phyloP scores from a whole-genome alignment of 257 asterid genomes.

The Solanum appendiculatum region DNA sequence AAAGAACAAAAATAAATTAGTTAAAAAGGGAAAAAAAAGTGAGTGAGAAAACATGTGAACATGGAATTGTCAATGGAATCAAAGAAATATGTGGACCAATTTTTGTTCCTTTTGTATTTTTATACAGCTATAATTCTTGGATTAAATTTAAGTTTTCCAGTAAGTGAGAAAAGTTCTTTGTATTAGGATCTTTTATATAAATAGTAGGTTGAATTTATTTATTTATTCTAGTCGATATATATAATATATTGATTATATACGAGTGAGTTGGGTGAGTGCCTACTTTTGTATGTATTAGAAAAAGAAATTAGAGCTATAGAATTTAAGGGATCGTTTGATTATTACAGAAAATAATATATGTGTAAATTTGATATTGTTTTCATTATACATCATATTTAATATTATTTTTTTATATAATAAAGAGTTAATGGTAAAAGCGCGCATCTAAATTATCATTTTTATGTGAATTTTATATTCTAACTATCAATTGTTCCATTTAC shows the following conservation, averaged over 20 bases:
- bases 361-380: neutral
- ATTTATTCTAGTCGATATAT: neutral
- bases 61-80: neutral
- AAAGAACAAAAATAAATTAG: neutral
- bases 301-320: neutral
- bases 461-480: too few species aligned
- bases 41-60: neutral
- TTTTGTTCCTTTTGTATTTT: neutral
- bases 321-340: neutral
- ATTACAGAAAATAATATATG: neutral
- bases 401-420: too few species aligned
- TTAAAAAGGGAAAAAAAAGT: neutral
- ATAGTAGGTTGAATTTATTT: neutral
- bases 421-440: too few species aligned
- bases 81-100: neutral
- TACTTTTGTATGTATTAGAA: neutral
- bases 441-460: too few species aligned
- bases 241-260: too few species aligned
- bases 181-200: neutral
- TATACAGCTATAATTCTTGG: neutral
- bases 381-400: neutral
- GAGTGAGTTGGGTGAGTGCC: neutral
- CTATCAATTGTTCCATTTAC: too few species aligned
- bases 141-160: neutral
- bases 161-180: neutral